Evolutionary conservation across 2,329 filamentous ascomycete species (phyloP).

Genomic region (Exserohilum turcica): DNA sequence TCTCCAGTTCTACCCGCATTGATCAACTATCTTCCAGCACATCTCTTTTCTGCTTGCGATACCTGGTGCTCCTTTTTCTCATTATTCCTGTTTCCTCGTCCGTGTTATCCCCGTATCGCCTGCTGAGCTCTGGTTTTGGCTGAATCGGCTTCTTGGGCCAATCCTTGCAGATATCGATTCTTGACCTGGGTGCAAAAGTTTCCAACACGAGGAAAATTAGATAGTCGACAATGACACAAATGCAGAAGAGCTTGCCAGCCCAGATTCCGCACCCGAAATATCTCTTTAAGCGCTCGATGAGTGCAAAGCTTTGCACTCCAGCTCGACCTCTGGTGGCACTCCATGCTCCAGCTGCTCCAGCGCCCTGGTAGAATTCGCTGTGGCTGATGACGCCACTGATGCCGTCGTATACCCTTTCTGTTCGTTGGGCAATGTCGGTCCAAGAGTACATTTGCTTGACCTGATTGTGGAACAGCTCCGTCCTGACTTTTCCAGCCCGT

Average conservation of each 20-base stretch:
- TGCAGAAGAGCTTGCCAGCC: conserved; percentile 95
- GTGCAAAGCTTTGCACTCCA: conserved; percentile 80
- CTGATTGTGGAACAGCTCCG: conserved; percentile 93
- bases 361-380: conserved; percentile 84
- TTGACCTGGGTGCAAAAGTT: conserved; percentile 79
- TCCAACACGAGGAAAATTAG: conserved; percentile 87
- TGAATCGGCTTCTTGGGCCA: conserved; percentile 77
- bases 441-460: conserved; percentile 99
- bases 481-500: conserved; percentile 83
- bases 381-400: conserved; percentile 86
- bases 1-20: not conserved
- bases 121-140: conserved; percentile 19
- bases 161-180: conserved; percentile 86
- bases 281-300: conserved; percentile 92
- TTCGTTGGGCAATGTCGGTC: conserved; percentile 92
- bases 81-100: conserved; percentile 11
- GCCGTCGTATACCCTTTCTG: conserved; percentile 92
- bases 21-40: conserved; percentile 25
- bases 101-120: conserved; percentile 13
- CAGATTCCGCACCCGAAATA: conserved; percentile 99
- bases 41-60: conserved; percentile 33
- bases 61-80: conserved; percentile 37
- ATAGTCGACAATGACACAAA: conserved; percentile 94
- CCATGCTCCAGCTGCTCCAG: conserved; percentile 69
- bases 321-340: conserved; percentile 71